These are phyloP conservation scores for Ophiostoma quercus DNA, from an alignment of 2,329 filamentous ascomycete genomes.

Conservation along the genomic window DNA sequence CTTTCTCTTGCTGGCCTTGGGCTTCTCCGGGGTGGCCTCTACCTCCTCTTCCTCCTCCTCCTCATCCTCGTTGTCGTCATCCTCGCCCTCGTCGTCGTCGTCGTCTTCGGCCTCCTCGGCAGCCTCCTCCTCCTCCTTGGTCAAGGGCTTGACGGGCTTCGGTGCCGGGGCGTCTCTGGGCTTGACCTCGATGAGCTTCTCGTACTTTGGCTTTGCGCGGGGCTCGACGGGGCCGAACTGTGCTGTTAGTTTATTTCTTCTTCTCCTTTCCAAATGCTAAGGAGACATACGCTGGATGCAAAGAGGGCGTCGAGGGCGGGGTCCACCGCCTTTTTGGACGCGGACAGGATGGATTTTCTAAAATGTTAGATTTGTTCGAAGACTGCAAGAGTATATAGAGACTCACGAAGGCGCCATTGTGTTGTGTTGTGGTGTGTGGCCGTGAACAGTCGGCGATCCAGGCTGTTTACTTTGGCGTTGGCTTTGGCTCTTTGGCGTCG, in stretches of 20 bases:
- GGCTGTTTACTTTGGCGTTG: constrained; percentile 1
- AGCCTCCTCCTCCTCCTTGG: constrained; percentile 19
- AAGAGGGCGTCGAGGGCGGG: constrained; percentile 66
- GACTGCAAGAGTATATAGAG: too few species aligned
- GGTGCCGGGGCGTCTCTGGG: constrained; percentile 4
- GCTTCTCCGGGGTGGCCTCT: constrained; percentile 38
- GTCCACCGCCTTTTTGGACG: constrained; percentile 56
- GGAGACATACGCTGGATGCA: constrained; percentile 56
- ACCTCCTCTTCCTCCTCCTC: constrained; percentile 31
- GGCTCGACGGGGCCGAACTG: constrained; percentile 50
- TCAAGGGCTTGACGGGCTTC: constrained; percentile 21
- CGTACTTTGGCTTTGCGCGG: constrained; percentile 44
- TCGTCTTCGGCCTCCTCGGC: constrained; percentile 21
- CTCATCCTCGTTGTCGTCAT: constrained; percentile 4
- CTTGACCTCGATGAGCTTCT: constrained; percentile 26
- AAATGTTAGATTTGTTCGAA: too few species aligned
- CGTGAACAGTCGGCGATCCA: not conserved
- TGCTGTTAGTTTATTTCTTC: not conserved
- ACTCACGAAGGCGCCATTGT: constrained; percentile 22
- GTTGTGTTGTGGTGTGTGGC: not conserved
- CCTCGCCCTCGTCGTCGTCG: constrained; percentile 18
- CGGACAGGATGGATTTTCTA: constrained; percentile 34
- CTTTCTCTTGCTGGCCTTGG: constrained; percentile 56
- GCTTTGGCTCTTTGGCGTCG: not conserved
- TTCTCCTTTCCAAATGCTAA: not conserved